These are phyloP conservation scores for Verbena officinalis DNA, from an alignment of 257 asterid genomes.

Conservation along the genomic window DNA sequence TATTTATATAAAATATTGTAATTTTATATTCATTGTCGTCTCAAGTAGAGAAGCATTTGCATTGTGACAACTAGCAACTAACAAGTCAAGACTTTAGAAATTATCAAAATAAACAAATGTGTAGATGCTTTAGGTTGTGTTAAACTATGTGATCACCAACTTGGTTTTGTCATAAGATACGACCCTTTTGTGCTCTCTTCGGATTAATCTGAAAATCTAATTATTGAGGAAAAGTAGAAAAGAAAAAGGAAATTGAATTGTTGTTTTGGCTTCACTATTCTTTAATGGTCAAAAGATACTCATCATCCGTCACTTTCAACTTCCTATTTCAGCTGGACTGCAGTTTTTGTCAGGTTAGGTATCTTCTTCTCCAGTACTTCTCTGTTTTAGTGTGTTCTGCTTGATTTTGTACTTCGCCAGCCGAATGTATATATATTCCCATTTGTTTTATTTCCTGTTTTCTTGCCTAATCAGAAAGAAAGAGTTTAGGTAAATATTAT, in stretches of 20 bases:
- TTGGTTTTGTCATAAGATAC: constrained; percentile 16
- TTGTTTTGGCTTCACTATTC: not conserved
- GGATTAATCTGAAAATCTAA: not conserved
- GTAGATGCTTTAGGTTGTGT: constrained; percentile 2
- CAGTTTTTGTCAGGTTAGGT: not conserved
- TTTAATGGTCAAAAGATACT: too few species aligned
- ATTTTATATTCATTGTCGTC: too few species aligned
- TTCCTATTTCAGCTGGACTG: too few species aligned
- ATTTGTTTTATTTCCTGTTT: not conserved
- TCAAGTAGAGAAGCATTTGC: too few species aligned
- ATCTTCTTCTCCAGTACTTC: too few species aligned
- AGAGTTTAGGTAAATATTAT: not conserved
- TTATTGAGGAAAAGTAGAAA: not conserved
- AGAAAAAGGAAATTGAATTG: too few species aligned
- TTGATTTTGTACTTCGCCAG: not conserved
- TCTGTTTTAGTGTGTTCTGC: not conserved
- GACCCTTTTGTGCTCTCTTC: constrained; percentile 2
- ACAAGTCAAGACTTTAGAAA: too few species aligned
- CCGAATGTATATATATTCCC: not conserved
- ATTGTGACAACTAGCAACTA: too few species aligned
- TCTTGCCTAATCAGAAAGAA: not conserved
- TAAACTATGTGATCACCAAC: not conserved
- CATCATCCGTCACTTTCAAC: too few species aligned
- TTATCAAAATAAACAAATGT: too few species aligned
- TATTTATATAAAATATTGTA: too few species aligned